Conservation (phyloP, 2,329 filamentous ascomycete species). For the Fusarium marasasianum region DNA sequence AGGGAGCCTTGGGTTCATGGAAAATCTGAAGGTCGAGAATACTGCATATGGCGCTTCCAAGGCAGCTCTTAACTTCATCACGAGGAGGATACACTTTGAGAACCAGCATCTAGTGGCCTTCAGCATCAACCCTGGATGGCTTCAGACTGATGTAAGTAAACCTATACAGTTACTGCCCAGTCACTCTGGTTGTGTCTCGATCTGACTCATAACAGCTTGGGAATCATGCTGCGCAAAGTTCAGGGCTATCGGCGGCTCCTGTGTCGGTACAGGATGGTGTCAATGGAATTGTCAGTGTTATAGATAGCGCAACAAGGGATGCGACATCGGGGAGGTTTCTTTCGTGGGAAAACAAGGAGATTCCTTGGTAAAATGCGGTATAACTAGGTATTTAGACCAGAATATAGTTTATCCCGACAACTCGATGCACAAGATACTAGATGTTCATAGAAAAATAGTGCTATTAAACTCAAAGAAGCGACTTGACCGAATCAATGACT, state of each 20-base stretch:
- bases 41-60: not conserved
- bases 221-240: not conserved
- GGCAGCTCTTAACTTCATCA: not conserved
- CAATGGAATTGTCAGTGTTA: not conserved
- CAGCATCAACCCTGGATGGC: not conserved
- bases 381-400: not conserved
- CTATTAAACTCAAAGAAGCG: not conserved
- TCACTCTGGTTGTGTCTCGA: too few relatives aligned
- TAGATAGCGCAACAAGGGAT: not conserved
- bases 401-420: not conserved
- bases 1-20: not conserved
- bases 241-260: not conserved
- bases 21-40: not conserved
- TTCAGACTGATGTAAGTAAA: not conserved
- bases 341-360: not conserved
- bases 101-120: not conserved
- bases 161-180: too few relatives aligned
- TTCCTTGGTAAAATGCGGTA: not conserved
- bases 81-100: not conserved
- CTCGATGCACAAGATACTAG: too few relatives aligned
- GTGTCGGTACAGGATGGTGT: not conserved
- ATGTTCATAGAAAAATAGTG: too few relatives aligned
- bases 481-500: not conserved
- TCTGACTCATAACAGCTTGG: not conserved
- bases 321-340: not conserved